Conservation (phyloP, 371 early-diverging fungal genomes). For the Basidiobolus meristosporus region DNA sequence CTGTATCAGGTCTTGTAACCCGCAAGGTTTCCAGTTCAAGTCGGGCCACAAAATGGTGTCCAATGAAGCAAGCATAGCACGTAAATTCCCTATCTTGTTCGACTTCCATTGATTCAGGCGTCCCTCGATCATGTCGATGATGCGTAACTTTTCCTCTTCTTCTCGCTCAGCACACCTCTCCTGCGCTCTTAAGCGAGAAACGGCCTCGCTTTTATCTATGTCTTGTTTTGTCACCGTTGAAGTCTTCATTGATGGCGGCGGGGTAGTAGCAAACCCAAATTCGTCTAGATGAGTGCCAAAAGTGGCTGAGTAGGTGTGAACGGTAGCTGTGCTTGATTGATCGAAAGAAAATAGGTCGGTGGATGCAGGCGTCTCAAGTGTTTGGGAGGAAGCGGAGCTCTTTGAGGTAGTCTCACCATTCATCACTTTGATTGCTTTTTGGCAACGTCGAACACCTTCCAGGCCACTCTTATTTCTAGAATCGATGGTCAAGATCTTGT, state of each 20-base stretch:
- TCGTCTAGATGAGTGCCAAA: too few species aligned
- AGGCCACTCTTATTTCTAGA: too few species aligned
- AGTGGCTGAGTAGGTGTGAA: too few species aligned
- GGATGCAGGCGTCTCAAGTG: too few species aligned
- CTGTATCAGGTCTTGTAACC: slow-evolving; percentile 65
- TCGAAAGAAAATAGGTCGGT: too few species aligned
- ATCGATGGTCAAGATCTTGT: too few species aligned
- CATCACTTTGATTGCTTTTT: slow-evolving; percentile 21
- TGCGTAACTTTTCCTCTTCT: slow-evolving; percentile 47
- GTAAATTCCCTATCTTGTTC: slow-evolving; percentile 77
- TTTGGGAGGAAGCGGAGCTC: too few species aligned
- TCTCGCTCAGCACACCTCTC: slow-evolving; percentile 50
- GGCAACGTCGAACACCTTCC: slow-evolving; percentile 51
- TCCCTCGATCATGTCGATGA: slow-evolving; percentile 64
- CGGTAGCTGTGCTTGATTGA: too few species aligned
- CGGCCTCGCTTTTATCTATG: slow-evolving; percentile 23
- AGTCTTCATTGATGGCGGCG: too few species aligned
- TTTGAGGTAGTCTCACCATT: too few species aligned
- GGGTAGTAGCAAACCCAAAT: too few species aligned
- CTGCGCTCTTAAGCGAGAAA: slow-evolving; percentile 47
- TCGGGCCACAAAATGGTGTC: slow-evolving; percentile 66
- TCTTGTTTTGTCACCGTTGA: too few species aligned
- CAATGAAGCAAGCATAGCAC: slow-evolving; percentile 70
- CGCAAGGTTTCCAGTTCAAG: slow-evolving; percentile 47
- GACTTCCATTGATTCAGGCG: slow-evolving; percentile 46